Evolutionary conservation across 306 rosid genomes (phyloP).

Genomic region (Pachyrhizus erosus): DNA sequence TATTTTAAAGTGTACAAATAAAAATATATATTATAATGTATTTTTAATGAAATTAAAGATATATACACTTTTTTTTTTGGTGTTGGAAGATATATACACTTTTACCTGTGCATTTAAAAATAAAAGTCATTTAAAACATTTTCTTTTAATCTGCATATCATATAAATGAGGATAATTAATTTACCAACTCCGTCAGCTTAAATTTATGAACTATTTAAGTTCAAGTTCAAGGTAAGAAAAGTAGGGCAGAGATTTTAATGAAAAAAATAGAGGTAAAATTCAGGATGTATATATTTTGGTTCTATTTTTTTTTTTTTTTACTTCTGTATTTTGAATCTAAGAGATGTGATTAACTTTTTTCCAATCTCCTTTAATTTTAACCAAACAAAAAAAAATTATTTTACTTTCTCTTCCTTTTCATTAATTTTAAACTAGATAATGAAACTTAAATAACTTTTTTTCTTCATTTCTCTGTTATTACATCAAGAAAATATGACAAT

Average conservation of each 20-base stretch:
- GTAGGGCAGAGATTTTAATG: no score
- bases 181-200: background rate
- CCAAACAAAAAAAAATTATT: background rate
- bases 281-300: background rate
- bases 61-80: background rate
- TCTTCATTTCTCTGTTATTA: no score
- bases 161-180: background rate
- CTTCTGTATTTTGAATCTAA: no score
- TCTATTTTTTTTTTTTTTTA: no score
- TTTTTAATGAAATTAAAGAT: background rate
- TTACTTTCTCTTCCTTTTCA: background rate
- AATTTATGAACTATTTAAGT: no score
- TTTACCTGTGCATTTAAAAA: background rate
- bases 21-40: background rate
- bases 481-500: no score
- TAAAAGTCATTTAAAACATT: background rate
- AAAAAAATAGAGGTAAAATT: no score
- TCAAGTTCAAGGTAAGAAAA: no score
- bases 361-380: background rate
- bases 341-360: background rate
- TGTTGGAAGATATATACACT: background rate
- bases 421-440: no score
- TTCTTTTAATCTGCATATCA: background rate
- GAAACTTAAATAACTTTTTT: no score
- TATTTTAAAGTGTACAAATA: background rate